These are phyloP conservation scores for Metarhizium robertsii DNA, from an alignment of 2,329 filamentous ascomycete genomes.

Conservation along the genomic window DNA sequence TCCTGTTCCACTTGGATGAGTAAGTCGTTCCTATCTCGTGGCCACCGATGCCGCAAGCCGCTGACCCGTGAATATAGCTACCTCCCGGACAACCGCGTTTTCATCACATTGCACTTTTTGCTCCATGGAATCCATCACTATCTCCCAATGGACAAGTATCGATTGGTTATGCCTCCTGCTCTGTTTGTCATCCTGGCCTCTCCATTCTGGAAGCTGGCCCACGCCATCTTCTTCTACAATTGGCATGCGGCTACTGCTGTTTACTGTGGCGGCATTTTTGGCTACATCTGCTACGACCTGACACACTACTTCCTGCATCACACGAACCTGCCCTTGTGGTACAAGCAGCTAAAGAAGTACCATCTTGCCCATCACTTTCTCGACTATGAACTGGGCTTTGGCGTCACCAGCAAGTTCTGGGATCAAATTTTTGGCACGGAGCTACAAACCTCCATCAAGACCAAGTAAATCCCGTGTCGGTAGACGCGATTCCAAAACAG, in stretches of 20 bases:
- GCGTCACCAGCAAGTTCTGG: constrained; percentile 95
- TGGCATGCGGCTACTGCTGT: constrained; percentile 74
- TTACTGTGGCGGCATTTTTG: constrained; percentile 86
- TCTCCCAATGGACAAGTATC: constrained; percentile 96
- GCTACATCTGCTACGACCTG: constrained; percentile 92
- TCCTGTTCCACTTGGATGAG: constrained; percentile 88
- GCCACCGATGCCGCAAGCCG: not conserved
- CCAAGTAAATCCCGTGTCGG: constrained; percentile 15
- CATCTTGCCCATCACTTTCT: constrained; percentile 96
- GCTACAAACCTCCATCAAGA: constrained; percentile 37
- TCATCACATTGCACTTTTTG: constrained; percentile 79
- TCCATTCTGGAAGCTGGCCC: constrained; percentile 90
- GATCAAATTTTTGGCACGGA: constrained; percentile 87
- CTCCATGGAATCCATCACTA: constrained; percentile 98
- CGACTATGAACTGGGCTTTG: constrained; percentile 95
- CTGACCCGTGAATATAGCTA: constrained; percentile 44
- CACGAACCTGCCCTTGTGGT: constrained; percentile 81
- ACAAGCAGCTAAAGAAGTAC: constrained; percentile 91
- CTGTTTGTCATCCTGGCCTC: constrained; percentile 75
- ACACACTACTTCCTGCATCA: constrained; percentile 99
- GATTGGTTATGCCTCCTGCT: constrained; percentile 92
- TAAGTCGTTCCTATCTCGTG: constrained; percentile 36
- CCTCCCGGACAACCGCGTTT: constrained; percentile 85
- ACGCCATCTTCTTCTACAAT: constrained; percentile 70
- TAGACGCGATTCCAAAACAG: not conserved